Base-by-base conservation (phyloP, 345 rosid species). In the Eucalyptus tenuipes region DNA sequence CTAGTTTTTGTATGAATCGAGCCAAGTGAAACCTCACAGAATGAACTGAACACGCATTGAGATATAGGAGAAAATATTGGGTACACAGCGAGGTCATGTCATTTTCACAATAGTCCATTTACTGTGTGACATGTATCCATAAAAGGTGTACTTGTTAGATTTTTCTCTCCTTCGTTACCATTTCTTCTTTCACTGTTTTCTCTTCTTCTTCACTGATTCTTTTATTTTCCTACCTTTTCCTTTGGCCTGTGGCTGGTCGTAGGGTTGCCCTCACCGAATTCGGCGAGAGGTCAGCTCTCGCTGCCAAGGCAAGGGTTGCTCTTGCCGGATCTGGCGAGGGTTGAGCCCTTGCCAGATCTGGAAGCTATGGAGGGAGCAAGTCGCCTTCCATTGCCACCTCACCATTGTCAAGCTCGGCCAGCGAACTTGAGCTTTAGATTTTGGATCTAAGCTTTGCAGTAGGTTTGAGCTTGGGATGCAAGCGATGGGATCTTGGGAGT, bases 191-290 rank as follows among this genome's bases (percentile, higher is more conserved):
- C 61, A 55, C 29, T 24, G 13, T 55, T 55, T 55, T 55, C 61
- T 55, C 13, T 55, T 55, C 61, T 55, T 24, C 61, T 55, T 55
- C 61, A 24, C 61, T 22, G 0, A 29, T 55, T 55, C 13, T 24
- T 55, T 55, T 55, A 55, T 22, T 55, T 24, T 55, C 13, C 6
- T 0, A 0, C 29, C 0, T 55, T 0, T 24, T 22, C 61, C 57
- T 55, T 55, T 24, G 29, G 29, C 29, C 6, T 24, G 0, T 55
- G 29, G 29, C 6, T 22, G 29, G 6, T 55, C 1, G 25, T 52
- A 10, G 81, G 45, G 55, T 52, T 0, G 24, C 10, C 55, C 55
- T 18, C 1, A 4, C 0, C 24, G 4, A 52, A 52, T 0, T 18
- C 2, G 4, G 55, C 1, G 0, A 17, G 55, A 52, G 55, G 55